Percentiles rank a stretch among this genome's conserved stretches.
Conservation (phyloP, 148 eudicot species). For the Amaranthus hypochondriacus region DNA sequence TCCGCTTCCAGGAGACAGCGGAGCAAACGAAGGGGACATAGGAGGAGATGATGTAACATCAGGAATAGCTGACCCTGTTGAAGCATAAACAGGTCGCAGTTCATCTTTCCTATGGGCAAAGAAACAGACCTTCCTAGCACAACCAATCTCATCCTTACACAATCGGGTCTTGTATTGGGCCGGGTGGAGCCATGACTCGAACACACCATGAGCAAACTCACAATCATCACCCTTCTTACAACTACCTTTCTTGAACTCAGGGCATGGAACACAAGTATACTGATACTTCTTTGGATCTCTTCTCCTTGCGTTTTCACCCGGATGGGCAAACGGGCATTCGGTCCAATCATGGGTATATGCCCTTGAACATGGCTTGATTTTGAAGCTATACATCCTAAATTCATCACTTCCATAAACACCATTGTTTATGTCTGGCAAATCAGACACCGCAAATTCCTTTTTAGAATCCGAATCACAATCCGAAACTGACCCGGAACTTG, state of each 20-base stretch:
- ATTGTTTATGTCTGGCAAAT: conserved; percentile 78
- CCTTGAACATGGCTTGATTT: conserved; percentile 92
- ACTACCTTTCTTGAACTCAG: conserved; percentile 76
- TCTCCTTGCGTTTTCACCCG: conserved; percentile 90
- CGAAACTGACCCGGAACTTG: conserved; percentile 1
- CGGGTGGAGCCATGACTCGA: conserved; percentile 96
- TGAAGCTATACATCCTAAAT: conserved; percentile 85
- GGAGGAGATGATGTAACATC: conserved; percentile 59
- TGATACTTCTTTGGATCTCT: conserved; percentile 74
- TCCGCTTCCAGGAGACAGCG: conserved; percentile 48
- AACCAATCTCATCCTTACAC: conserved; percentile 85
- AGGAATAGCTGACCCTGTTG: conserved; percentile 89
- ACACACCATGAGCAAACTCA: conserved; percentile 94
- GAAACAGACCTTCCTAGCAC: conserved; percentile 80
- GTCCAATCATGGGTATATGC: conserved; percentile 99
- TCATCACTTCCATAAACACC: conserved; percentile 79
- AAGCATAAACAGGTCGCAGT: conserved; percentile 76
- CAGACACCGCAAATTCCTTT: conserved; percentile 57
- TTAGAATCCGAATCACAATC: conserved; percentile 25
- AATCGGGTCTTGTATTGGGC: conserved; percentile 87
- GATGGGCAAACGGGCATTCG: conserved; percentile 93
- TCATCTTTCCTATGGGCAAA: conserved; percentile 87
- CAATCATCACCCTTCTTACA: conserved; percentile 71
- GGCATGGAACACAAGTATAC: conserved; percentile 94
- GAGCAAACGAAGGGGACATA: conserved; percentile 55